Base-by-base conservation (phyloP, 441 rosid genomes). In the Adansonia grandidieri region DNA sequence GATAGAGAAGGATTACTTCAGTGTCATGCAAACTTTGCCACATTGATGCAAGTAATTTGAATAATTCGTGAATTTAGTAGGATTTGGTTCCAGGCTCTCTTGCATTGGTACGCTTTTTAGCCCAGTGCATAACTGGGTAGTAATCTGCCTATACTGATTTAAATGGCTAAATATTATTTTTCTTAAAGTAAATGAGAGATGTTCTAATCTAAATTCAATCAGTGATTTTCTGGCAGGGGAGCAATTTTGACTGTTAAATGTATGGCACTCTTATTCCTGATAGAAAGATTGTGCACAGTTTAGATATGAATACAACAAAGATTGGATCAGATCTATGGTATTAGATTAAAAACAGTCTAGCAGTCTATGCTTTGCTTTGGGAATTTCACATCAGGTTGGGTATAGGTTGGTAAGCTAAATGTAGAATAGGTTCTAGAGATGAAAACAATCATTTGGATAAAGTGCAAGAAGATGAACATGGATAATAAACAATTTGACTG, bases 21-120 rank as follows among this genome's bases (percentile, higher is more conserved):
- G 37, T 32, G 37, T 32, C 37, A 32, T 32, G 37, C 37, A 32
- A 32, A 32, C 2, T 32, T 32, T 32, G 37, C 37, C 37, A 32
- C 37, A 32, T 32, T 32, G 37, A 32, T 32, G 37, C 37, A 32
- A 32, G 37, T 32, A 32, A 71, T 54, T 71, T 72, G 50, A 53
- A n/a, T 72, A 17, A 72, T 56, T 72, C 64, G 40, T 56, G 64
- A 72, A 54, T 72, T 9, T 56, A 37, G 64, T 54, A 54, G 63
- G 45, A 54, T 72, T 53, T 72, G 48, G 64, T 37, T 50, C 51
- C n/a, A 54, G 51, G 64, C 47, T 40, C 32, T 72, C 40, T 73
- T 73, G 64, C 54, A 57, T 17, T 57, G 65, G 32, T 57, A 42
- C 58, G 56, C 56, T 44, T 48, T 58, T 58, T 40, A 58, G 17